phyloP scores from a whole-genome alignment of 345 rosid genomes.

The Euphorbia tirucalli region DNA sequence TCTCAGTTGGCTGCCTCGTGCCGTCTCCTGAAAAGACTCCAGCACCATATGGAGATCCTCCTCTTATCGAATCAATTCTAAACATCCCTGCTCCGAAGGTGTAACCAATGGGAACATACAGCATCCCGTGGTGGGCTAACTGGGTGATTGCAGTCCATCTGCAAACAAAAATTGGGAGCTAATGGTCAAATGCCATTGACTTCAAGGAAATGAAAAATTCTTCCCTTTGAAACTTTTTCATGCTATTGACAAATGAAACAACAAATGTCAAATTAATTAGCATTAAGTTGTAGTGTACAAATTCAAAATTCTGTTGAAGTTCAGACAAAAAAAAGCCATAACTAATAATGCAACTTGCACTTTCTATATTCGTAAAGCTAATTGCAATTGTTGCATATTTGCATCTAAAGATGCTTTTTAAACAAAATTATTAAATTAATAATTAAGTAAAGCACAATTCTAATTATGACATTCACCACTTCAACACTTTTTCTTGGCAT shows the following conservation, averaged over 20 bases:
- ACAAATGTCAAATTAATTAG: neutral
- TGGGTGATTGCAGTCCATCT: constrained; percentile 84
- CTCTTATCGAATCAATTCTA: constrained; percentile 65
- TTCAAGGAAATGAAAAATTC: no score
- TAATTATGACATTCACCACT: neutral
- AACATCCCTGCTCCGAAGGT: constrained; percentile 85
- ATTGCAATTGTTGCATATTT: neutral
- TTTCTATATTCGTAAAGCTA: neutral
- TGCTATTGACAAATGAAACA: neutral
- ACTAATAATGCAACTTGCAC: no score
- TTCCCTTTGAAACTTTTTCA: neutral
- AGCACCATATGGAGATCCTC: constrained; percentile 75
- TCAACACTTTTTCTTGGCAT: no score
- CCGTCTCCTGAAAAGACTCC: constrained; percentile 79
- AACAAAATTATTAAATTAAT: no score
- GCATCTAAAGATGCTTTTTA: neutral
- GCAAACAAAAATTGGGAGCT: neutral
- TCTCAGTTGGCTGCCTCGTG: constrained; percentile 62
- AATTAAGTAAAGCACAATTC: neutral
- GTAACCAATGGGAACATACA: constrained; percentile 81
- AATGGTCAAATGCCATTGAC: neutral
- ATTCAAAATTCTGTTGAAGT: neutral
- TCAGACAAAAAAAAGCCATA: neutral
- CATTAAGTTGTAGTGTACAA: neutral
- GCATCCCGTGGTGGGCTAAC: constrained; percentile 79